A percentile compares a stretch with the other conserved stretches of the same genome.
Conservation (phyloP, 2,329 filamentous ascomycete genomes). For the Dactylellina haptotyla region DNA sequence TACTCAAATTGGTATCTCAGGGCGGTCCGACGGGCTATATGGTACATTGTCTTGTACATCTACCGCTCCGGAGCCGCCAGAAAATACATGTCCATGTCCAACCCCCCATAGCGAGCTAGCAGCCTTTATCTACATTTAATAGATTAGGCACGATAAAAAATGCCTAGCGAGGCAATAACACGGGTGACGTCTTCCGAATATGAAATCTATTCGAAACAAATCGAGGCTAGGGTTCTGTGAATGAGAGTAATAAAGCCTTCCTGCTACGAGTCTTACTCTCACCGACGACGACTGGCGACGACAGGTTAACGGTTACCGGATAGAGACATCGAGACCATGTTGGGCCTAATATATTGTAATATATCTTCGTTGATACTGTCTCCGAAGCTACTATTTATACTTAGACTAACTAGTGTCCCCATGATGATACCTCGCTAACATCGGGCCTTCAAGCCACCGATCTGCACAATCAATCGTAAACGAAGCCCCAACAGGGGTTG, state of each 20-base stretch:
- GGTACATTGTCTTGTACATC: no score
- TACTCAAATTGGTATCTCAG: no score
- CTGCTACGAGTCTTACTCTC: no score
- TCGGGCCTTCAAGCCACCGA: conserved; percentile 52
- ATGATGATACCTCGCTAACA: conserved; percentile 30
- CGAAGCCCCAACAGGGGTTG: not conserved
- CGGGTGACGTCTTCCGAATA: conserved; percentile 44
- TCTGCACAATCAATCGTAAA: conserved; percentile 36
- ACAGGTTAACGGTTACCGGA: no score
- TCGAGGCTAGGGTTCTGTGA: no score
- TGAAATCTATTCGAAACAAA: conserved; percentile 34
- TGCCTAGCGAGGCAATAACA: conserved; percentile 38
- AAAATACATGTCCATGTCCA: conserved; percentile 10
- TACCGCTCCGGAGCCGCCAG: no score
- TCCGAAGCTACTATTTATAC: not conserved
- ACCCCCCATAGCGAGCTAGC: not conserved
- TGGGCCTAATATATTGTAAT: no score
- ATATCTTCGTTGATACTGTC: no score
- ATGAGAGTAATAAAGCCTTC: no score
- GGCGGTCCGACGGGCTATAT: no score
- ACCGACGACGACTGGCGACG: no score
- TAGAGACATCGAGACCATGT: no score
- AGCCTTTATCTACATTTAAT: conserved; percentile 4
- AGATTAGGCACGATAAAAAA: conserved; percentile 30
- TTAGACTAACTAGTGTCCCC: not conserved